Conservation (phyloP, 768 basidiomycete species). For the Leccinum longicurvipes region DNA sequence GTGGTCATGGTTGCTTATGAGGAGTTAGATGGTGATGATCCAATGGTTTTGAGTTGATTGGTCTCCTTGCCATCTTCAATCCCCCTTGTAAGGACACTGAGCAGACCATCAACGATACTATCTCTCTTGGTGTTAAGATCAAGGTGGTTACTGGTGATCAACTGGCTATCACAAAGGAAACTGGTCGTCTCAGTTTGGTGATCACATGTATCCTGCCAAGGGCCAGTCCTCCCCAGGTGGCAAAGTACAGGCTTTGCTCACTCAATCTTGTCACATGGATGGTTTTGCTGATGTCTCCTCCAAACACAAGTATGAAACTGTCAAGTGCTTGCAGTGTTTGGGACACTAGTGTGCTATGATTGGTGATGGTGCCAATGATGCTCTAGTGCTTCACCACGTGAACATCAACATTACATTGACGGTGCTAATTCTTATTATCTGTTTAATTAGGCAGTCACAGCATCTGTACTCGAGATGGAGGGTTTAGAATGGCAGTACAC, state of each 20-base stretch:
- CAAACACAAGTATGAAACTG: conserved; percentile 99
- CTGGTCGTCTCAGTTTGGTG: conserved; percentile 97
- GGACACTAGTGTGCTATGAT: conserved; percentile 98
- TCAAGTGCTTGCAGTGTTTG: conserved; percentile 95
- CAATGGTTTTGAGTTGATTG: no score
- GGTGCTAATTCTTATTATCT: no score
- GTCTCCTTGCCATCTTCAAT: no score
- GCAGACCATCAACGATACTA: conserved; percentile 96
- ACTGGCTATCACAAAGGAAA: conserved; percentile 99
- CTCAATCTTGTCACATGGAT: conserved; percentile 99
- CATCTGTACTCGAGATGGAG: no score
- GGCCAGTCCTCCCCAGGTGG: conserved; percentile 87
- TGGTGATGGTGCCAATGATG: conserved; percentile 98
- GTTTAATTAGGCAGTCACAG: no score
- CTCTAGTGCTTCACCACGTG: conserved; percentile 94
- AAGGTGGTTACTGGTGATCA: conserved; percentile 99
- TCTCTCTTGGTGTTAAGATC: conserved; percentile 93
- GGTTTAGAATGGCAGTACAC: no score
- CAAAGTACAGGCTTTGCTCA: conserved; percentile 87
- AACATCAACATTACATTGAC: conserved; percentile 99
- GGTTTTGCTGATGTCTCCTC: conserved; percentile 99
- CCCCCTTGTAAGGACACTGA: conserved; percentile 98
- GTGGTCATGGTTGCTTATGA: no score
- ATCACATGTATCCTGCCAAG: conserved; percentile 99
- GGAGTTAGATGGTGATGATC: no score